These are phyloP conservation scores for Quercus wislizeni DNA, from an alignment of 306 rosid species.

Conservation along the genomic window DNA sequence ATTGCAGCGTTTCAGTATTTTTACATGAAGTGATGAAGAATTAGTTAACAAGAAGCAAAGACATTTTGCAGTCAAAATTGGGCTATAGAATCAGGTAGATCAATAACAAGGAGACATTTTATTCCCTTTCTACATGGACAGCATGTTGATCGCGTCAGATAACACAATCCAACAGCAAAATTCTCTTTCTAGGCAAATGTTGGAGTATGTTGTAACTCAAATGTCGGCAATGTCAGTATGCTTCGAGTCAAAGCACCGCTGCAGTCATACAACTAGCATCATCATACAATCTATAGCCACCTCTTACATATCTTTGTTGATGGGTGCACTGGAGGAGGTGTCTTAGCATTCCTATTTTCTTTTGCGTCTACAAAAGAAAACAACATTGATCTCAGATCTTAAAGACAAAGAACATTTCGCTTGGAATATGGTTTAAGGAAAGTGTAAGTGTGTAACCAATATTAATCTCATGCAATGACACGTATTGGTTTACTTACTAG, in stretches of 20 bases:
- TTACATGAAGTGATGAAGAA: not conserved
- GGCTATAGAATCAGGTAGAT: not conserved
- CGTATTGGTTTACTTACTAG: constrained; percentile 37
- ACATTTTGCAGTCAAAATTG: not conserved
- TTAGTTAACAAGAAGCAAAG: not conserved
- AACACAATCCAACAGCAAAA: not conserved
- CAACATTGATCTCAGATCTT: constrained; percentile 10
- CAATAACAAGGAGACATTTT: not conserved
- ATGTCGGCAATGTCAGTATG: constrained; percentile 30
- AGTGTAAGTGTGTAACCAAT: not conserved
- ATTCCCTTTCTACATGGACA: not conserved
- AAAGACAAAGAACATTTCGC: not conserved
- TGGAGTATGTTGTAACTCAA: not conserved
- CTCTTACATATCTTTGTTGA: constrained; percentile 43
- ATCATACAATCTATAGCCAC: constrained; percentile 42
- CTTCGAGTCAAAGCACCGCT: constrained; percentile 60
- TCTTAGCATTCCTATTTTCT: constrained; percentile 58
- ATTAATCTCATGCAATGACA: not conserved
- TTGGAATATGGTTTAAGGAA: not conserved
- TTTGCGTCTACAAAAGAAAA: constrained; percentile 43
- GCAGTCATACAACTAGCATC: not conserved
- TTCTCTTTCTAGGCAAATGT: not conserved
- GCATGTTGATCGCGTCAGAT: not conserved
- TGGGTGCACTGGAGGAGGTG: constrained; percentile 64
- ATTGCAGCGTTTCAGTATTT: not conserved